A percentile compares a stretch with the other conserved stretches of the same genome.
These are phyloP conservation scores for Deuterostichococcus epilithicus DNA, from an alignment of 139 green algal genomes.

Conservation along the genomic window DNA sequence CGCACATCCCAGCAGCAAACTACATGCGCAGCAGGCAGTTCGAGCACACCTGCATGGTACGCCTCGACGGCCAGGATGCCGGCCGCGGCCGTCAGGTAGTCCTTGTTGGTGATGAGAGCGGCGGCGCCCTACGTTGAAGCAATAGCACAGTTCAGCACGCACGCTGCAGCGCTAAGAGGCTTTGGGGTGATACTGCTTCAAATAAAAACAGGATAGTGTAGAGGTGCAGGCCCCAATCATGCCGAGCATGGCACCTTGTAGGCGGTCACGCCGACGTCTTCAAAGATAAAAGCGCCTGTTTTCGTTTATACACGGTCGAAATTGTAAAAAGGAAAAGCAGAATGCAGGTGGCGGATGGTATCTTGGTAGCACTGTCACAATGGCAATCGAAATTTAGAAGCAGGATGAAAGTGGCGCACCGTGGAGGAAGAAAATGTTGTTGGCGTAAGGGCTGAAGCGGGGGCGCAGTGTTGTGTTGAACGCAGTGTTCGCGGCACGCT, in stretches of 20 bases:
- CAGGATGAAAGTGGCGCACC: too few relatives aligned
- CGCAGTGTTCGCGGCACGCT: constrained; percentile 34
- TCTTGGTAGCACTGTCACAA: too few relatives aligned
- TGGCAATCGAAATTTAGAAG: too few relatives aligned
- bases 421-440: constrained; percentile 44
- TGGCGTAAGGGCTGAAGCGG: constrained; percentile 41
- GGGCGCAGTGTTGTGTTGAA: constrained; percentile 30
- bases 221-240: too few relatives aligned
- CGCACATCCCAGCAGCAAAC: too few relatives aligned
- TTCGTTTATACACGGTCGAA: too few relatives aligned
- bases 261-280: constrained; percentile 45
- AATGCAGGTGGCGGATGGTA: too few relatives aligned
- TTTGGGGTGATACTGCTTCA: too few relatives aligned
- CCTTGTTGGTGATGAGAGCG: constrained; percentile 12
- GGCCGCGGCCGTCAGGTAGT: constrained; percentile 28
- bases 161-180: too few relatives aligned
- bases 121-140: constrained; percentile 9
- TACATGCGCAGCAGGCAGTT: background rate
- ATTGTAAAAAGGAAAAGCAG: too few relatives aligned
- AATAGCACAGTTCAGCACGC: background rate
- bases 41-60: constrained; percentile 42
- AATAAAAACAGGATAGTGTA: too few relatives aligned
- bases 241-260: constrained; percentile 15
- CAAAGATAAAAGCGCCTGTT: constrained; percentile 52
- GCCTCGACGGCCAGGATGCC: constrained; percentile 41